Base-by-base conservation (phyloP, 106 monocot genomes). In the Allium cepa region DNA sequence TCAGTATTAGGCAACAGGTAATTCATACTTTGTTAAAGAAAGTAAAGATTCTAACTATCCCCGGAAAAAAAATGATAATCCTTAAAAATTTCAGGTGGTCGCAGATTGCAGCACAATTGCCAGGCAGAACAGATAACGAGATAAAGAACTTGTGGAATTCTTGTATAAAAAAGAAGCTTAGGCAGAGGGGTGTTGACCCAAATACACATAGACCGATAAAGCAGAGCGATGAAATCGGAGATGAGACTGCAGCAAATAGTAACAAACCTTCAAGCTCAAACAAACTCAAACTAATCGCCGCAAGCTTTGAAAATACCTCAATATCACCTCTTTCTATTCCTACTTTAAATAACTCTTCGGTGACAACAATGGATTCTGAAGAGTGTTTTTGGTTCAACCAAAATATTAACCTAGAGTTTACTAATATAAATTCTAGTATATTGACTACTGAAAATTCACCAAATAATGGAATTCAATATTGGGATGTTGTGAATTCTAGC, bases 121-220 rank as follows among this genome's bases (percentile, higher is more conserved):
- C 83, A 7, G 83, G 83, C 9, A 79, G 83, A 68, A 83, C 83
- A 12, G 83, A 83, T 59, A 83, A 83, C 66, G 83, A 83, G 72
- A 83, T 83, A 62, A 83, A 83, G 76, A 83, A 83, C 65, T 55
- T 76, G 12, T 83, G 83, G 83, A 83, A 83, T 46, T 79, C 79
- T 7, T 76, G 79, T 73, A 69, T 84, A 46, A 84, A 84, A 76
- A 84, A 84, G 73, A 79, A 80, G 48, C 76, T 84, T 52, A 76
- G 73, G 73, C 79, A 79, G 69, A 76, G 62, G 28, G 84, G 84
- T 36, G 80, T 84, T 46, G 84, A 84, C 62, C 84, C 84, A 28
- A 73, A 70, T 66, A 84, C 84, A 7, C 84, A 84, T 73, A 84
- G 76, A 55, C 79, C 84, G 6, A 51, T 84, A 4, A 8, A 76